Base-by-base conservation (phyloP, 2,329 filamentous ascomycete genomes). In the Cladosporium cucumerinum region DNA sequence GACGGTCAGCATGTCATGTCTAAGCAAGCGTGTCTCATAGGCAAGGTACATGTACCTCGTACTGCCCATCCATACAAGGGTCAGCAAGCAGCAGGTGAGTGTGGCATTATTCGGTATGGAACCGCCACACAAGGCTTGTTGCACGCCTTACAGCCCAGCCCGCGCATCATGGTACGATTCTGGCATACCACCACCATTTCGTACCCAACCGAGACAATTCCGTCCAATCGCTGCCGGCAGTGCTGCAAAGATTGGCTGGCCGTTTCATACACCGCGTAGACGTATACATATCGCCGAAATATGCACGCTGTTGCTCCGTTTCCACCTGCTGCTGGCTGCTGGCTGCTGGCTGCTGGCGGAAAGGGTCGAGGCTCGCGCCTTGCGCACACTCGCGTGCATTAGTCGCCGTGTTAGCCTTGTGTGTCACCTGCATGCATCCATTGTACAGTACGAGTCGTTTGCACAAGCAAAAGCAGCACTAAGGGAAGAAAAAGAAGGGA, bases 121-220 rank as follows among this genome's bases (percentile, higher is more conserved):
- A 34, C 5, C 26, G 25, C 25, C 51, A 55, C 25, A 28, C n/a
- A 57, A 57, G 52, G 52, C 52, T 57, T 57, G 52, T 57, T 30
- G 52, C 49, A 52, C 30, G 52, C 52, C 52, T 57, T 57, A 36
- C 52, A 30, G 52, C 52, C 21, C 52, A 30, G 52, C 52, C 21
- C 49, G 18, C 36, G 26, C 49, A 52, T 52, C 49, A 52, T 52
- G 49, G 28, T 52, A 52, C 49, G 49, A 52, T 52, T n/a, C 14
- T 30, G 14, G 3, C 14, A n/a, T 26, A 5, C 49, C 5, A 8
- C 25, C 25, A 11, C 3, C 5, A 52, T 52, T 52, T 30, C 49
- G 16, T 5, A n/a, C 36, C 16, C 36, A 21, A 43, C 18, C 36
- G 36, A 43, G 18, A 43, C 36, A n/a, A n/a, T 7, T 43, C 36